Base-by-base conservation (phyloP, 2,329 filamentous ascomycete genomes). In the Falciphora oryzae region DNA sequence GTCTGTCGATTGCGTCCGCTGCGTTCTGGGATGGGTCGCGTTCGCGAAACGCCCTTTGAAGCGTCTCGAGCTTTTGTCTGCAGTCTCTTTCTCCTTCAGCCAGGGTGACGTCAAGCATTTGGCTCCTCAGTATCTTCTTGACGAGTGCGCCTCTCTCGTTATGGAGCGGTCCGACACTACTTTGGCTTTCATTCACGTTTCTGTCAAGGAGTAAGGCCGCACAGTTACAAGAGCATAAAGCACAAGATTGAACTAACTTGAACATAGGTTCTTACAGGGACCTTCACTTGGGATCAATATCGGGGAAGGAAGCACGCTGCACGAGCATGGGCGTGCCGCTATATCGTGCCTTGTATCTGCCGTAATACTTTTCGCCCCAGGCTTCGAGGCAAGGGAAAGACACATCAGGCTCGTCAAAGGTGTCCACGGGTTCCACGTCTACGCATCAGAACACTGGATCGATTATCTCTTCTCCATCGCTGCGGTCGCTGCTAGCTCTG, bases 1-100 rank as follows among this genome's bases (percentile, higher is more conserved):
- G n/a, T 77, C 76, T 0, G 63, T 72, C 1, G 61, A 66, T 0
- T 72, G 75, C 2, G 56, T 77, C 4, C 68, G 65, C n/a, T 71
- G 67, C 1, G 71, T 77, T 0, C 63, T 78, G 2, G 70, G 73
- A 3, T 79, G 76, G 76, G 72, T 79, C 18, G 73, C 75, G 0
- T 78, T 75, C 62, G 65, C 76, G 0, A 74, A 72, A 59, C 67
- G 75, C 0, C 76, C 76, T 1, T 67, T 79, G 1, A 68, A 67
- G 38, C 73, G 69, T 50, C 28, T 70, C 1, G 76, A 78, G 62
- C 67, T 78, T 13, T 65, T 69, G 14, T 78, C 75, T 2, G 77
- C 76, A 0, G 61, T 77, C 1, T 59, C 71, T 0, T 76, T 76
- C 59, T 66, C 67, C 16, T 29, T 63, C 0, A 67, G 65, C 10